Base-by-base conservation (phyloP, 345 rosid species). In the Chamaenerion angustifolium region DNA sequence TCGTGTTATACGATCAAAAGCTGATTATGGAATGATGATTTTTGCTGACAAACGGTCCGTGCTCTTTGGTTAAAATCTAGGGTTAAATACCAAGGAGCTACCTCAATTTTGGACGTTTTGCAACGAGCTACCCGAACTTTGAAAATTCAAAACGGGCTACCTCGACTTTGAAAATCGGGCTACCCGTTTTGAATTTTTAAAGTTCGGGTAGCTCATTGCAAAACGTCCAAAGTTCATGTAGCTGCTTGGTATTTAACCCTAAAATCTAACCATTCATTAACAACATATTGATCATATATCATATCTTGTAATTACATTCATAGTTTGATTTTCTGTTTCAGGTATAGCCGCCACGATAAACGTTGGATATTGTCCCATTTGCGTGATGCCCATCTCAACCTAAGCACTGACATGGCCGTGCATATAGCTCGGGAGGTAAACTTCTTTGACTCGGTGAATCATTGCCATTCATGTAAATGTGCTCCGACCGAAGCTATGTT, bases 1-100 rank as follows among this genome's bases (percentile, higher is more conserved):
- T 27, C 75, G 95, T 63, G 98, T 92, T 19, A 92, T 92, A 66
- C 72, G 95, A 59, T 92, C 96, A 45, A 92, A 92, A 71, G 96
- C 98, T 46, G 98, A 92, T 67, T 92, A 87, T 69, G 98, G 98
- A 42, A 92, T 92, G 98, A 92, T 92, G 98, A 84, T 87, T 64
- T 92, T 92, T 71, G 93, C 98, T 35, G 96, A 87, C 71, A 87
- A 92, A 68, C 80, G 98, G 96, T 82, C 13, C 41, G 45, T 12
- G 17, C 0, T 27, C 37, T 19, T 47, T 18, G 16, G 27, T 49
- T 17, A 27, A 27, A 13, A 12, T 21, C 0, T 21, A 21, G 25
- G 2, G 25, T 21, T 21, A n/a, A n/a, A n/a, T n/a, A n/a, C n/a
- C n/a, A n/a, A n/a, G n/a, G n/a, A n/a, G n/a, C n/a, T n/a, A n/a